phyloP scores from a whole-genome alignment of 2,329 filamentous ascomycete genomes.

The Ceratocystis harringtonii region DNA sequence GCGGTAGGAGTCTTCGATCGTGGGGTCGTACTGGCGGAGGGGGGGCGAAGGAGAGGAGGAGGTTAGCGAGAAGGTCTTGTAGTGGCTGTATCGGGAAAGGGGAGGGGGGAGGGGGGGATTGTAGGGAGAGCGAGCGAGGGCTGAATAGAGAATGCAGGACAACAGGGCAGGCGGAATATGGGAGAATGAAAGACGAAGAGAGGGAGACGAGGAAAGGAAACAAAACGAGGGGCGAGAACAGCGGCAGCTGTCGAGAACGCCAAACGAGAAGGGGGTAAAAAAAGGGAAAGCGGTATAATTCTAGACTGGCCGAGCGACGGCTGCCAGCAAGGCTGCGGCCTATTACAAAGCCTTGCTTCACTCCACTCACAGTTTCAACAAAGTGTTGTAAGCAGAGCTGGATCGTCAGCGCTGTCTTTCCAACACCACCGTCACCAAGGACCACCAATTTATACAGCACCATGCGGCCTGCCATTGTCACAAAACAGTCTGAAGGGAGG shows the following conservation, averaged over 20 bases:
- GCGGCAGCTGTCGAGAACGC: neutral
- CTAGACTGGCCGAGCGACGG: neutral
- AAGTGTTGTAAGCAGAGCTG: slow-evolving; percentile 98
- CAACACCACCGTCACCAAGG: slow-evolving; percentile 82
- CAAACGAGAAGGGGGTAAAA: neutral
- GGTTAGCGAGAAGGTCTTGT: no score
- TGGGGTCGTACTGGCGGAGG: slow-evolving; percentile 56
- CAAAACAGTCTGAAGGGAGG: neutral
- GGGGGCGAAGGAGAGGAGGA: neutral
- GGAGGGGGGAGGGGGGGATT: neutral
- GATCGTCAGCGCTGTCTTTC: slow-evolving; percentile 87
- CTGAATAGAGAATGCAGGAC: neutral
- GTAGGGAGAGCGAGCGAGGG: neutral
- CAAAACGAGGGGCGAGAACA: neutral
- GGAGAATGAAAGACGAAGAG: neutral
- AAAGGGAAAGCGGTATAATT: neutral
- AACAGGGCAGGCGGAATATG: neutral
- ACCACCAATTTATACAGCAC: slow-evolving; percentile 93
- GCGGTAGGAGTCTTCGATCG: slow-evolving; percentile 75
- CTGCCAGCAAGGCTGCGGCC: neutral
- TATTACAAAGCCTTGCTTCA: neutral
- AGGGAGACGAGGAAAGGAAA: neutral
- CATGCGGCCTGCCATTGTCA: slow-evolving; percentile 74
- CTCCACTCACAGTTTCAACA: slow-evolving; percentile 62
- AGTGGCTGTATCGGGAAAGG: slow-evolving; percentile 11